phyloP scores from a whole-genome alignment of 2,329 filamentous ascomycete genomes.

The Sarocladium oryzae region DNA sequence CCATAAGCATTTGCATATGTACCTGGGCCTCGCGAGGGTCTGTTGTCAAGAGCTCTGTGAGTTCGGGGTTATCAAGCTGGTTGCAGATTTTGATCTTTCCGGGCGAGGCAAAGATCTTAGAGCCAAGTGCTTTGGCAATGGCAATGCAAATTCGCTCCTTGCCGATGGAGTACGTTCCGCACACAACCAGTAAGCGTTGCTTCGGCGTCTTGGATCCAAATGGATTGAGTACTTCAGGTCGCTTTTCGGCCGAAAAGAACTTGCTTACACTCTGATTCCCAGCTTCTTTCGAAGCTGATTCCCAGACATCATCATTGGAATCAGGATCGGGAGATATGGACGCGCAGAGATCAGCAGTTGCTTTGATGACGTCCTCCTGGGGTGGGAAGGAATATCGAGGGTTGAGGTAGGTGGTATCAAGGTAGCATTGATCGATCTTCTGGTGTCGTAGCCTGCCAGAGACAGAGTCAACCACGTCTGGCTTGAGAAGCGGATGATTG shows the following conservation, averaged over 20 bases:
- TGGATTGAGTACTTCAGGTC: constrained; percentile 11
- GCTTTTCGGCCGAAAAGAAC: constrained; percentile 39
- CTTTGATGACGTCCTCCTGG: constrained; percentile 78
- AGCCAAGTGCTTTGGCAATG: constrained; percentile 77
- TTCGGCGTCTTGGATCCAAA: constrained; percentile 16
- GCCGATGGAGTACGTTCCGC: constrained; percentile 95
- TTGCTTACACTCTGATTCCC: constrained; percentile 42
- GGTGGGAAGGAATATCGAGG: constrained; percentile 91
- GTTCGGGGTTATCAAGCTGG: constrained; percentile 78
- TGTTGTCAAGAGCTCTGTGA: constrained; percentile 68
- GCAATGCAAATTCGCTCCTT: constrained; percentile 94
- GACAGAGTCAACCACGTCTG: constrained; percentile 63
- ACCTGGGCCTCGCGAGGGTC: constrained; percentile 84
- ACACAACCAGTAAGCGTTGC: constrained; percentile 76
- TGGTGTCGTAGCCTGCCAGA: constrained; percentile 71
- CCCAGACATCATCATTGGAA: constrained; percentile 40
- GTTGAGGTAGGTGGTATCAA: constrained; percentile 95
- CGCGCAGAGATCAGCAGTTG: constrained; percentile 84
- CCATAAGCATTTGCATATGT: constrained; percentile 95
- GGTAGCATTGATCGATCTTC: constrained; percentile 89
- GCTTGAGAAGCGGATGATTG: constrained; percentile 71
- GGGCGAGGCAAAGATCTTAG: constrained; percentile 83
- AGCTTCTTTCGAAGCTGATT: constrained; percentile 34
- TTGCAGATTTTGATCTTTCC: constrained; percentile 78
- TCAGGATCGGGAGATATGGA: constrained; percentile 61